Percentiles rank a stretch among this genome's conserved stretches.
Conservation (phyloP, 495 filamentous ascomycete genomes). For the Penicillium longicatenatum region DNA sequence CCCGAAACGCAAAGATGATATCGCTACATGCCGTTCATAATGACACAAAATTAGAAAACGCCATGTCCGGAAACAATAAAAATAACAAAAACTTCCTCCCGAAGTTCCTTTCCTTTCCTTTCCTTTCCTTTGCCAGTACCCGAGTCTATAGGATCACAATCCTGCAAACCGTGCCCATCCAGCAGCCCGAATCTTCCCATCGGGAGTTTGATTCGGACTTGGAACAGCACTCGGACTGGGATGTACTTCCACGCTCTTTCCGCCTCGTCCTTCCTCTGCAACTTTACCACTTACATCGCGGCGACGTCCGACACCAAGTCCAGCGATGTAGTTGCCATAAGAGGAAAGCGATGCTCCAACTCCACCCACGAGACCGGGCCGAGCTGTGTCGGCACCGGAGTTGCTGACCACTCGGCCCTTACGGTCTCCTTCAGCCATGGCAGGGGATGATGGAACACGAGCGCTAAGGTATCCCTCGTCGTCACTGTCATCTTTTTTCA, state of each 20-base stretch:
- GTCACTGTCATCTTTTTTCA: slow-evolving; percentile 40
- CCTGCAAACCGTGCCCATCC: slow-evolving; percentile 53
- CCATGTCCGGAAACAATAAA: slow-evolving; percentile 15
- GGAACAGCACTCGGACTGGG: slow-evolving; percentile 12
- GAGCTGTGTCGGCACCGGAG: slow-evolving; percentile 44
- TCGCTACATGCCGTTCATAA: slow-evolving; percentile 31
- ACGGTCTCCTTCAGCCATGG: slow-evolving; percentile 37
- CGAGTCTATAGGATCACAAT: slow-evolving; percentile 25
- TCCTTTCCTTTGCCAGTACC: neutral
- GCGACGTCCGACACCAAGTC: slow-evolving; percentile 46
- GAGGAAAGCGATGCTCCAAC: slow-evolving; percentile 40
- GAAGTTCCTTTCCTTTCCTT: neutral
- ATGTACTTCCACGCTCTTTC: slow-evolving; percentile 24
- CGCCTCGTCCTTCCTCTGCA: slow-evolving; percentile 78
- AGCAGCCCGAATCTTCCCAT: slow-evolving; percentile 35
- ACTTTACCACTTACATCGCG: slow-evolving; percentile 82
- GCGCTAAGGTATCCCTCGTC: slow-evolving; percentile 18
- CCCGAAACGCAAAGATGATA: slow-evolving; percentile 11
- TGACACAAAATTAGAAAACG: slow-evolving; percentile 16
- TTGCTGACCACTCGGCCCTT: slow-evolving; percentile 56
- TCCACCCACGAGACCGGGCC: slow-evolving; percentile 15
- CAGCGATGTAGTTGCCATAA: slow-evolving; percentile 61
- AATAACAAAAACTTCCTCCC: slow-evolving; percentile 7
- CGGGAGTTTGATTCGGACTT: slow-evolving; percentile 7
- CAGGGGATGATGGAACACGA: slow-evolving; percentile 28